Conservation (phyloP, 495 filamentous ascomycete species). For the Cercophora scortea region DNA sequence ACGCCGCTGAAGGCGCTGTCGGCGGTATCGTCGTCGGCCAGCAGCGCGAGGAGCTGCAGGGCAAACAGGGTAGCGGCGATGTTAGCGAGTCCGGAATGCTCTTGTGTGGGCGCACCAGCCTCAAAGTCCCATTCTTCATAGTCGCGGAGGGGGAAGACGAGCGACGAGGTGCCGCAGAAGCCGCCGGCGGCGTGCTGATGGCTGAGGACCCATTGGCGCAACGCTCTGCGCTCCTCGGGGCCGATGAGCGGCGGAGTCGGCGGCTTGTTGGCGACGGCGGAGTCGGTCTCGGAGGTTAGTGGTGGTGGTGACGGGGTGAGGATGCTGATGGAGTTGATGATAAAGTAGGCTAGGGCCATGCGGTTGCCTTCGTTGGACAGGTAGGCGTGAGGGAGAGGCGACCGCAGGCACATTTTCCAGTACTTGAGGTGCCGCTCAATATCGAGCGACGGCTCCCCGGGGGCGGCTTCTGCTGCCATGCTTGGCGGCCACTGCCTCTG, state of each 20-base stretch:
- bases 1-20: slow-evolving; percentile 42
- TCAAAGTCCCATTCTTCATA: slow-evolving; percentile 27
- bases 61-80: slow-evolving; percentile 85
- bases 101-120: slow-evolving; percentile 26
- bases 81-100: slow-evolving; percentile 70
- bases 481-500: not conserved
- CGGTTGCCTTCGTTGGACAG: slow-evolving; percentile 82
- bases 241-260: slow-evolving; percentile 21
- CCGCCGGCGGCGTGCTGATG: slow-evolving; percentile 73
- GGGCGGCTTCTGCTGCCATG: slow-evolving; percentile 19
- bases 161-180: slow-evolving; percentile 68
- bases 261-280: slow-evolving; percentile 1
- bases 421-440: slow-evolving; percentile 76
- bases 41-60: slow-evolving; percentile 60
- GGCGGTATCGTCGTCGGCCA: slow-evolving; percentile 61
- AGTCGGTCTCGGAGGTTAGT: not conserved
- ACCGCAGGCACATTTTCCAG: slow-evolving; percentile 83
- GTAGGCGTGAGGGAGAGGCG: slow-evolving; percentile 73
- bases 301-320: slow-evolving; percentile 24
- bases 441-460: slow-evolving; percentile 45
- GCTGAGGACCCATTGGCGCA: slow-evolving; percentile 49
- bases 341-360: slow-evolving; percentile 83
- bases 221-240: slow-evolving; percentile 19
- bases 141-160: slow-evolving; percentile 26
- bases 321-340: slow-evolving; percentile 39